A percentile compares a stretch with the other conserved stretches of the same genome.
Conservation (phyloP, 1,284 basidiomycete species). For the Irpex rosettiformis region DNA sequence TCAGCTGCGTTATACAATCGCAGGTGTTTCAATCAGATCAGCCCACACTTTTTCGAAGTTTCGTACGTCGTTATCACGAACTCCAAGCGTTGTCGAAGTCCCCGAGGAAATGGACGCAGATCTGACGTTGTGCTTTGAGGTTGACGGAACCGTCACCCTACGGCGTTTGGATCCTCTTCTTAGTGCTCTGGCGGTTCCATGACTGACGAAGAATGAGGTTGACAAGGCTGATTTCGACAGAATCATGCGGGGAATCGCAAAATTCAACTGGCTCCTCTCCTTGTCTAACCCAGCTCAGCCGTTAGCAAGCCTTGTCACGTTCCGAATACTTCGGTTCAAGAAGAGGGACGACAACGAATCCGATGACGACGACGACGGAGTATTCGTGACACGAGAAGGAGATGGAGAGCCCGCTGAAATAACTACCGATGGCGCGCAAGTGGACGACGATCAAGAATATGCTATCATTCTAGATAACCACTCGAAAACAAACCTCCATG, state of each 20-base stretch:
- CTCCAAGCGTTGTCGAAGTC: background rate
- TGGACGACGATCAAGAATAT: background rate
- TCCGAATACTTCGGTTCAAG: background rate
- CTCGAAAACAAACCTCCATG: background rate
- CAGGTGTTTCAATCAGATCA: background rate
- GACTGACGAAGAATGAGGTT: conserved; percentile 2
- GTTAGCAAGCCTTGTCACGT: background rate
- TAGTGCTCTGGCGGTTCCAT: conserved; percentile 1
- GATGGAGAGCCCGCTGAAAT: background rate
- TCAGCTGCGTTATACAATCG: background rate
- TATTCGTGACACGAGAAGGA: background rate
- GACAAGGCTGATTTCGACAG: conserved; percentile 1
- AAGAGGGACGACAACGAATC: background rate
- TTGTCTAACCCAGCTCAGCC: background rate
- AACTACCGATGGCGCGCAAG: background rate
- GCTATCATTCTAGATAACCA: background rate
- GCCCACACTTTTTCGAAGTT: background rate
- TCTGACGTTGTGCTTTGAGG: conserved; percentile 8
- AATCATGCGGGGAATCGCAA: conserved; percentile 10
- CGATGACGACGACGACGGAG: background rate
- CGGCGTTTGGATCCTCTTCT: conserved; percentile 1
- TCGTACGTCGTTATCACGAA: background rate
- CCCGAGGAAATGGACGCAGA: background rate
- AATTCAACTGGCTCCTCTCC: conserved; percentile 12
- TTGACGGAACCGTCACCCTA: conserved; percentile 7